Evolutionary conservation across 306 rosid genomes (phyloP).

Genomic region (Dryas octopetala): DNA sequence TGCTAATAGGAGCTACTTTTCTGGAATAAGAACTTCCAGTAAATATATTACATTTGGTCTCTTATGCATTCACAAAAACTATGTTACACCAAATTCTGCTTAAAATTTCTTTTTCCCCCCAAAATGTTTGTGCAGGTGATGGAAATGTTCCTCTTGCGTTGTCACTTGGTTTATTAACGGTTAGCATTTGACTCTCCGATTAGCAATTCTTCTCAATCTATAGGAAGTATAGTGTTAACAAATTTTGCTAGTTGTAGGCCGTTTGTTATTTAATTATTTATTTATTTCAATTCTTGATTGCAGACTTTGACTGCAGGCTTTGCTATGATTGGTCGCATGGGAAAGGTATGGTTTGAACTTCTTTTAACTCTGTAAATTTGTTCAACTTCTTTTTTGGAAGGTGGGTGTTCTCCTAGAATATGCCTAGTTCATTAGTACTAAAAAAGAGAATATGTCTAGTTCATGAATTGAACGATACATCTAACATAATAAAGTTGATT

Average conservation of each 20-base stretch:
- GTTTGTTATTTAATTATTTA: slow-evolving; percentile 1
- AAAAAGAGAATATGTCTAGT: neutral
- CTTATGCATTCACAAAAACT: neutral
- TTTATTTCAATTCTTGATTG: slow-evolving; percentile 35
- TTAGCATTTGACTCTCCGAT: slow-evolving; percentile 34
- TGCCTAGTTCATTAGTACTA: neutral
- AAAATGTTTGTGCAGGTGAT: slow-evolving; percentile 53
- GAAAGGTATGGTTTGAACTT: slow-evolving; percentile 51
- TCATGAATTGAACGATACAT: neutral
- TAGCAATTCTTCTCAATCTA: slow-evolving; percentile 9
- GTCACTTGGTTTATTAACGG: slow-evolving; percentile 93
- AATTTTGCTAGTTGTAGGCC: neutral
- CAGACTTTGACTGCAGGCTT: slow-evolving; percentile 88
- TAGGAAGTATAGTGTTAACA: slow-evolving; percentile 2
- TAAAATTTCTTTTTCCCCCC: neutral
- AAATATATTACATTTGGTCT: neutral
- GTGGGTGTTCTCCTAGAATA: neutral
- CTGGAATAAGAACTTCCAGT: neutral
- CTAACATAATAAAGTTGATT: neutral
- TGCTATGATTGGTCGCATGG: slow-evolving; percentile 64
- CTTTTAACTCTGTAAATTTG: neutral
- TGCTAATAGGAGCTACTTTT: neutral
- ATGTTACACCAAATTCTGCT: neutral
- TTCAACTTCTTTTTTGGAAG: slow-evolving; percentile 5
- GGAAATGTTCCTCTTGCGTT: slow-evolving; percentile 74